phyloP scores from a whole-genome alignment of 495 filamentous ascomycete genomes.

The Xanthoparmelia taractica region DNA sequence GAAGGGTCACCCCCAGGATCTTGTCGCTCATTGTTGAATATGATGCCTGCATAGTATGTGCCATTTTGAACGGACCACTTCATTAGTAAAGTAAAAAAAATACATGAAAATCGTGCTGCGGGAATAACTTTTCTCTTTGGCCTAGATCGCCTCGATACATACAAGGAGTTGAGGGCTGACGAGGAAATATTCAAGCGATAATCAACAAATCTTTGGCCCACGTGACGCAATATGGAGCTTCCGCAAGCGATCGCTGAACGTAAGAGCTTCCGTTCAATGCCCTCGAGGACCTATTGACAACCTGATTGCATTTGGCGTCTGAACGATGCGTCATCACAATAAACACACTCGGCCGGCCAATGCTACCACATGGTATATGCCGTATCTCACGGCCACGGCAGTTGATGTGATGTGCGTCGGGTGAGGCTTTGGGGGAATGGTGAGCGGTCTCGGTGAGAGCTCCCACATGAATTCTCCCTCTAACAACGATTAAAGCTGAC shows the following conservation, averaged over 20 bases:
- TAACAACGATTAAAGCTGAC: background rate
- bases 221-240: background rate
- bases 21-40: background rate
- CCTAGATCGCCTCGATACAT: background rate
- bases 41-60: background rate
- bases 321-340: background rate
- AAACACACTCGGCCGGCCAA: background rate
- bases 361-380: background rate
- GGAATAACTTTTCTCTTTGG: background rate
- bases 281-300: background rate
- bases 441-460: background rate
- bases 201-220: background rate
- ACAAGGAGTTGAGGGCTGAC: background rate
- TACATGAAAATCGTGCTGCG: background rate
- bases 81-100: background rate
- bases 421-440: background rate
- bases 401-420: slow-evolving; percentile 4
- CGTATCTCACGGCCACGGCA: background rate
- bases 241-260: background rate
- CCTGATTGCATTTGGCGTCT: background rate
- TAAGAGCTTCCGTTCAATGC: background rate
- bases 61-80: background rate
- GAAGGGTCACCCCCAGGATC: background rate
- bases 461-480: background rate
- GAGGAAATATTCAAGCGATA: background rate